Percentiles rank a stretch among this genome's conserved stretches.
Conservation (phyloP, 2,329 filamentous ascomycete species). For the Diaporthe vexans region DNA sequence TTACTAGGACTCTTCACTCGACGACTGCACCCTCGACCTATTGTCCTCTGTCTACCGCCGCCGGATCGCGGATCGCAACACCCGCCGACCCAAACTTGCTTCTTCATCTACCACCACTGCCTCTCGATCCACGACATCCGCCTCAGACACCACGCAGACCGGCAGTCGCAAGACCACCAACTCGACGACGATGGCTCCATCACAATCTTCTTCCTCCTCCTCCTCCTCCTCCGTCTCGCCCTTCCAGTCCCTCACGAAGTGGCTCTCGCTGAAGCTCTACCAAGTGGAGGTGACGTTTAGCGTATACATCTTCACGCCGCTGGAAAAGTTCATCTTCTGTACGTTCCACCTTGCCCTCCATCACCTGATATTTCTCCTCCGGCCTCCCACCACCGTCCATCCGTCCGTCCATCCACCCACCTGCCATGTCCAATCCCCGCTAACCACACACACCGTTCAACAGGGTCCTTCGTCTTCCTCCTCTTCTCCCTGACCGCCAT, state of each 20-base stretch:
- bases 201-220: slow-evolving; percentile 45
- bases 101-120: neutral
- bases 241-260: slow-evolving; percentile 75
- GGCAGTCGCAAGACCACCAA: neutral
- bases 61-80: neutral
- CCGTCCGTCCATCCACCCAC: neutral
- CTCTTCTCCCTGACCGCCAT: slow-evolving; percentile 88
- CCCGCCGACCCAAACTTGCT: neutral
- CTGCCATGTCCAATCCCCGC: neutral
- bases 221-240: slow-evolving; percentile 45
- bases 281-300: slow-evolving; percentile 98
- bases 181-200: slow-evolving; percentile 52
- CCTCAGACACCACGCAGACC: neutral
- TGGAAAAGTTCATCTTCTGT: slow-evolving; percentile 99
- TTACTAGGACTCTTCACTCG: slow-evolving; percentile 25
- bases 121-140: neutral
- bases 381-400: neutral
- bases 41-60: slow-evolving; percentile 14
- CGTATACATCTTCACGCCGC: slow-evolving; percentile 96
- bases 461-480: slow-evolving; percentile 93
- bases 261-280: slow-evolving; percentile 95
- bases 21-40: slow-evolving; percentile 24
- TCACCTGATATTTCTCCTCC: neutral
- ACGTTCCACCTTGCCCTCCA: slow-evolving; percentile 54
- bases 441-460: neutral